phyloP scores from a whole-genome alignment of 768 basidiomycete genomes.

The Amanita pallidorosea region DNA sequence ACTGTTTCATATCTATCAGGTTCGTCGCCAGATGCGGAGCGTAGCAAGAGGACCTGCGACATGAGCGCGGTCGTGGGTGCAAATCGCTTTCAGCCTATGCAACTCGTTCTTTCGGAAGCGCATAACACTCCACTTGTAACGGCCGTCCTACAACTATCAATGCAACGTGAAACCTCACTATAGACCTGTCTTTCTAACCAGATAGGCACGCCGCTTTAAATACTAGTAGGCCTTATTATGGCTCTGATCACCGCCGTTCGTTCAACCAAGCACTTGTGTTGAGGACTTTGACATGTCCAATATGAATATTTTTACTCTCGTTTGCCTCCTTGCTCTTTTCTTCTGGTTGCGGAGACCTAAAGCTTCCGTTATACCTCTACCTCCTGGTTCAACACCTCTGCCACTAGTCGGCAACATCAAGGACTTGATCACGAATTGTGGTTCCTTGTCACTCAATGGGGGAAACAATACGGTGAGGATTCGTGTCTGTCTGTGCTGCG shows the following conservation, averaged over 20 bases:
- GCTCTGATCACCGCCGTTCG: no score
- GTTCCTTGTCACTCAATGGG: constrained; percentile 53
- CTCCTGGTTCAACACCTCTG: constrained; percentile 60
- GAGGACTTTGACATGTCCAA: neutral
- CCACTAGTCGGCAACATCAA: constrained; percentile 56
- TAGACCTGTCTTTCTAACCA: no score
- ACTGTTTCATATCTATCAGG: constrained; percentile 51
- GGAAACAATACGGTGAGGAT: constrained; percentile 49
- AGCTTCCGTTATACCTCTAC: constrained; percentile 30
- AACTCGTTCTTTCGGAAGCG: no score
- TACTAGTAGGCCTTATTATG: no score
- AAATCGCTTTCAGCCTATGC: no score
- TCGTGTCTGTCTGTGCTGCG: neutral
- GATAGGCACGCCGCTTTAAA: no score
- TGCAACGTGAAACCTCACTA: no score
- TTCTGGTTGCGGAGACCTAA: constrained; percentile 33
- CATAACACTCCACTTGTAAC: no score
- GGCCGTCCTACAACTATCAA: no score
- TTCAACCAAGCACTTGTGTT: neutral
- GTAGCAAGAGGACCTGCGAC: constrained; percentile 26
- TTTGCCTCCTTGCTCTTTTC: constrained; percentile 25
- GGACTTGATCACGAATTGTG: constrained; percentile 58
- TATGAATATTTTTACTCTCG: constrained; percentile 17
- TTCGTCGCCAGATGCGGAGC: constrained; percentile 24
- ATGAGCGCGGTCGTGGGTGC: no score